These are phyloP conservation scores for Porphyrellus cyaneotinctus DNA, from an alignment of 768 basidiomycete species.

Conservation along the genomic window DNA sequence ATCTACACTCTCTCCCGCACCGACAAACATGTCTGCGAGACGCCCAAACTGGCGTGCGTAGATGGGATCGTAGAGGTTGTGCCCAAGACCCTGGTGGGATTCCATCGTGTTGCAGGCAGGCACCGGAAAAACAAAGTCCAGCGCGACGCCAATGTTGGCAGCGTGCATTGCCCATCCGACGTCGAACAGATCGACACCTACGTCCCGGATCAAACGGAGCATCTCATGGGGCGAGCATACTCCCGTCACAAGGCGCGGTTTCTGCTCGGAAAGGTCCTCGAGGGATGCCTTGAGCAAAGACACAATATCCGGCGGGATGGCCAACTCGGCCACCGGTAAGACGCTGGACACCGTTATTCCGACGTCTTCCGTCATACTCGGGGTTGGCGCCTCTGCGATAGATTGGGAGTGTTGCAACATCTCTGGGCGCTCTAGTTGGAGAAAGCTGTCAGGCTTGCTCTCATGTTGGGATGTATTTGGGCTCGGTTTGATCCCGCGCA, in stretches of 20 bases:
- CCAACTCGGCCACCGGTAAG: not conserved
- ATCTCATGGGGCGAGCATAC: slow-evolving; percentile 69
- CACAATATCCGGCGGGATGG: slow-evolving; percentile 17
- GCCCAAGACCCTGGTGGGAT: slow-evolving; percentile 43
- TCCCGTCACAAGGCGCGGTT: slow-evolving; percentile 61
- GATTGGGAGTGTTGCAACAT: slow-evolving; percentile 14
- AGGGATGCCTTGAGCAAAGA: slow-evolving; percentile 61
- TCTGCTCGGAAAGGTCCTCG: slow-evolving; percentile 43
- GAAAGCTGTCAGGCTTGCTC: slow-evolving; percentile 7
- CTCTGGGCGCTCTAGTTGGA: slow-evolving; percentile 9
- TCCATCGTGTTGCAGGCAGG: slow-evolving; percentile 3
- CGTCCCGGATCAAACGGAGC: slow-evolving; percentile 54
- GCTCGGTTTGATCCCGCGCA: slow-evolving; percentile 27
- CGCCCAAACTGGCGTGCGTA: slow-evolving; percentile 61
- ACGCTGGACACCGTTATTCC: not conserved
- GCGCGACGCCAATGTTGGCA: slow-evolving; percentile 65
- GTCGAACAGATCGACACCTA: slow-evolving; percentile 78
- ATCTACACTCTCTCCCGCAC: slow-evolving; percentile 4
- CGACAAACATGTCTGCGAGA: slow-evolving; percentile 41
- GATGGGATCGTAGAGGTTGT: slow-evolving; percentile 60
- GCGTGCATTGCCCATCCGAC: slow-evolving; percentile 65
- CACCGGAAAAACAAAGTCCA: slow-evolving; percentile 75
- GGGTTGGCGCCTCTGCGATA: slow-evolving; percentile 8
- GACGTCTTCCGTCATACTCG: not conserved
- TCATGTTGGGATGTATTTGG: slow-evolving; percentile 18